Evolutionary conservation across 768 basidiomycete species (phyloP).

Genomic region (Russula brevipes): DNA sequence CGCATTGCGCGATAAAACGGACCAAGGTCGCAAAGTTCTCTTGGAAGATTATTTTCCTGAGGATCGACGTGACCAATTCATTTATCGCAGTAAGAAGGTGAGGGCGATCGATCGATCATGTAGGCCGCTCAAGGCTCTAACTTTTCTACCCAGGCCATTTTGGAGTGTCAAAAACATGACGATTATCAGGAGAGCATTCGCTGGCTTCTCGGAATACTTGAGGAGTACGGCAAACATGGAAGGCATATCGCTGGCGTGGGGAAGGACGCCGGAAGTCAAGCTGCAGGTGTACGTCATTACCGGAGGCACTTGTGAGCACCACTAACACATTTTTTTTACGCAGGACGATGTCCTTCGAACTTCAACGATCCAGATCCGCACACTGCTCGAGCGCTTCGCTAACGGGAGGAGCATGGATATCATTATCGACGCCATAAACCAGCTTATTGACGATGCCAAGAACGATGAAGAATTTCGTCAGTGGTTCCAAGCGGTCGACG

Average conservation of each 20-base stretch:
- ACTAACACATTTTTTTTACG: constrained; percentile 20
- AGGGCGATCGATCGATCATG: constrained; percentile 47
- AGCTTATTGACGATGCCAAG: constrained; percentile 66
- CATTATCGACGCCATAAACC: constrained; percentile 65
- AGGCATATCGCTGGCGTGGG: constrained; percentile 36
- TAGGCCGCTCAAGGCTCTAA: neutral
- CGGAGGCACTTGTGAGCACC: constrained; percentile 19
- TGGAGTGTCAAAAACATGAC: constrained; percentile 89
- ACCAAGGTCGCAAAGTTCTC: constrained; percentile 63
- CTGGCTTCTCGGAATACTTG: constrained; percentile 64
- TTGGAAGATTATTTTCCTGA: constrained; percentile 84
- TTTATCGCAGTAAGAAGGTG: constrained; percentile 92
- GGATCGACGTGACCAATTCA: constrained; percentile 87
- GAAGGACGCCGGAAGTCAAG: constrained; percentile 28
- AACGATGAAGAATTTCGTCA: constrained; percentile 67
- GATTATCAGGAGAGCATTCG: constrained; percentile 79
- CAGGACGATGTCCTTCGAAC: constrained; percentile 54
- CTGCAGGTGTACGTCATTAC: constrained; percentile 30
- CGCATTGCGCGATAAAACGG: constrained; percentile 45
- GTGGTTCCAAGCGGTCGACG: constrained; percentile 65
- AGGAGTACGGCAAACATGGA: constrained; percentile 57
- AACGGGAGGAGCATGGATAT: constrained; percentile 60
- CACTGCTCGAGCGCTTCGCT: constrained; percentile 88
- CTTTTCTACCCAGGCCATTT: constrained; percentile 48
- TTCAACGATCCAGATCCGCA: constrained; percentile 61